Base-by-base conservation (phyloP, 140 eudicot genomes). In the Flaveria floridana region DNA sequence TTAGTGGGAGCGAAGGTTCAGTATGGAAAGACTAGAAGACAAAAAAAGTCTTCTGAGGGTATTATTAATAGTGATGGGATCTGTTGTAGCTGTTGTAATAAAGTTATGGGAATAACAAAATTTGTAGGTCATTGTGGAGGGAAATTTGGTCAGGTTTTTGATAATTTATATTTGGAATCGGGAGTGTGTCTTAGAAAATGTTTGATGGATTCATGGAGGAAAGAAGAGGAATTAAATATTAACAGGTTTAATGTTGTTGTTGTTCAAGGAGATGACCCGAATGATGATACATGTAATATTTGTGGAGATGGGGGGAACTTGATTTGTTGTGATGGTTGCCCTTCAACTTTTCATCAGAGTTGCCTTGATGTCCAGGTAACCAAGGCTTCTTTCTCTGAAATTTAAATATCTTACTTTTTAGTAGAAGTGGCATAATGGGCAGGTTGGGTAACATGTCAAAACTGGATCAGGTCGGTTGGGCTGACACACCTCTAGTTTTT, bases 271-370 rank as follows among this genome's bases (percentile, higher is more conserved):
- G 93, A 82, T 23, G 99, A 94, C 70, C 92, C 95, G 39, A 88
- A 94, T 84, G 99, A 94, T 77, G 99, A 94, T 61, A 91, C 97
- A 3, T 94, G 99, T 76, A 89, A 84, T 81, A 80, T 90, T 23
- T 94, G 99, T 76, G 97, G 92, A 56, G 99, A 94, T 84, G 99
- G 99, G 26, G 99, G 99, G 44, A 70, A 94, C 74, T 81, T 94
- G 84, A 84, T 94, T 58, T 94, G 99, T 76, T 94, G 99, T 71
- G 99, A 94, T 80, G 76, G 97, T 21, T 94, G 99, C 64, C 99
- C 99, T 19, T 88, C 99, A 15, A 88, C 99, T 5, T 94, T 94
- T 63, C 99, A 94, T 78, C 87, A 82, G 63, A 82, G 81, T 79
- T 94, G 99, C 84, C 80, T 88, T 26, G 82, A 78, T 51, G 80